Conservation (phyloP, 2,329 filamentous ascomycete genomes). For the Botryotinia calthae region DNA sequence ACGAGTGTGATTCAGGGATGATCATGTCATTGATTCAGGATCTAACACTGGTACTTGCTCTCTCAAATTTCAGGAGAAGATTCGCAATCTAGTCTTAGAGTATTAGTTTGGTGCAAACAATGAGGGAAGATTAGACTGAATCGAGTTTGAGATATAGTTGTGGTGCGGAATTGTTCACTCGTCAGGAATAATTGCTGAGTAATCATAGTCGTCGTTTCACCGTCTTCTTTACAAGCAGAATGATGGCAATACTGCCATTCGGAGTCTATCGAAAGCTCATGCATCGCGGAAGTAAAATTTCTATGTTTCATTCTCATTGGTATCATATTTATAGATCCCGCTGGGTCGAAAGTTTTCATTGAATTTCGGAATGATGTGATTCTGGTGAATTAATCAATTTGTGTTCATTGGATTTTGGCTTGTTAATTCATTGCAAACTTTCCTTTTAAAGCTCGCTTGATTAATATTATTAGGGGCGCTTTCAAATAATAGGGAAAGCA, state of each 20-base stretch:
- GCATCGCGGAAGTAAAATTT: too few species aligned
- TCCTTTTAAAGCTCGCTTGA: neutral
- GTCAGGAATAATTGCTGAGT: neutral
- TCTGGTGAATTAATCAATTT: too few species aligned
- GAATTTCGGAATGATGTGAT: too few species aligned
- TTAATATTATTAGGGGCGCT: accelerated
- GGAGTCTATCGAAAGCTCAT: too few species aligned
- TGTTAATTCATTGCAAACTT: neutral
- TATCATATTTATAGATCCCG: too few species aligned
- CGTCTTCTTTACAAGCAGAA: too few species aligned
- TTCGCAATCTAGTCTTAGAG: neutral
- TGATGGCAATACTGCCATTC: too few species aligned
- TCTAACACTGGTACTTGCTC: neutral
- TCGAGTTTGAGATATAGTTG: neutral
- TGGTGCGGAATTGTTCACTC: neutral
- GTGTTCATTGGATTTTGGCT: too few species aligned
- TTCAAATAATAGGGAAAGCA: neutral
- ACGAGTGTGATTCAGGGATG: accelerated
- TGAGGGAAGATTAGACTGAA: neutral
- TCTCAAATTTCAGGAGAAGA: neutral
- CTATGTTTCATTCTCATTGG: too few species aligned
- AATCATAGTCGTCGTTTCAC: too few species aligned
- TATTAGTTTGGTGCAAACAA: neutral
- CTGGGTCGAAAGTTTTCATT: too few species aligned
- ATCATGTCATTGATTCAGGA: neutral